Base-by-base conservation (phyloP, 495 filamentous ascomycete species). In the Sordaria brevicollis region DNA sequence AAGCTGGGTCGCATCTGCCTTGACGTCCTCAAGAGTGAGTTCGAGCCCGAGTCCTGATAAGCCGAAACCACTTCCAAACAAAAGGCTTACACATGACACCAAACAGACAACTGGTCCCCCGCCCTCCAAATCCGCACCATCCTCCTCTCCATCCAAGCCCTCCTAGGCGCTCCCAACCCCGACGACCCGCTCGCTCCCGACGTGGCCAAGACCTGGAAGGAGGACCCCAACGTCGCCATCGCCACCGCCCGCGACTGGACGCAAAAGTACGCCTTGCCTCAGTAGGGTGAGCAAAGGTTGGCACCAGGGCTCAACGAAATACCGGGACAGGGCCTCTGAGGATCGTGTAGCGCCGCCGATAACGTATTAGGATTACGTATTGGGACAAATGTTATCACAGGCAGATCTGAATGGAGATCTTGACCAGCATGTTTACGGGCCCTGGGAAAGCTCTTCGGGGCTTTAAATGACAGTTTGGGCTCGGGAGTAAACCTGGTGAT, bases 81-180 rank as follows among this genome's bases (percentile, higher is more conserved):
- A 15, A 67, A 25, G 15, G 25, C n/a, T 66, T 8, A 62, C 49
- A 62, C 49, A 31, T 17, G 25, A 62, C 33, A 17, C 49, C 49
- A 21, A 3, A 57, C 70, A 97, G 94, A 93, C 77, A 99, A 99
- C 85, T 99, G 95, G 95, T 98, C 95, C 25, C 95, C 95, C 8
- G 95, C 95, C 33, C 88, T 99, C 4, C 95, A 99, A 78, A 99
- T 99, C 78, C 91, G 95, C 36, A 99, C 95, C 0, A 98, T 99
- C 71, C 86, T 99, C 3, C 89, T 99, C 36, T 97, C 93, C 21
- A 99, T 99, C 77, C 95, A 99, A 81, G 95, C 95, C 17, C 85
- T 99, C 38, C 88, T 99, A 17, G 95, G 95, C 35, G 96, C 95
- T 8, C 95, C 95, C 13, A 99, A 99, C 79, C 95, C 95, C 2